Base-by-base conservation (phyloP, 441 rosid genomes). In the Raphanus hybrid region DNA sequence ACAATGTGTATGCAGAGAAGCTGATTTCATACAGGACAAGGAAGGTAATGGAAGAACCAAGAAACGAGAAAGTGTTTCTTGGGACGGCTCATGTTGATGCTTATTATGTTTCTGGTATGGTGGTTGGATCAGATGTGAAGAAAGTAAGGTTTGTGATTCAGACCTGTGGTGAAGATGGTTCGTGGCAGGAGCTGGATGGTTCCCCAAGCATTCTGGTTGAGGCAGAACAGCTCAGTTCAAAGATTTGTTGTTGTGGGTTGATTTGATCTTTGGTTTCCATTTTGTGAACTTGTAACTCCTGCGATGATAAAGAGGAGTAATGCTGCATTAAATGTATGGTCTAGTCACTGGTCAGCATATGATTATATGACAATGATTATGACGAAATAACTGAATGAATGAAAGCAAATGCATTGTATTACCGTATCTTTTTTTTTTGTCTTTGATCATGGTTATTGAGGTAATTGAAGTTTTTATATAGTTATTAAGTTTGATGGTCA, bases 21-120 rank as follows among this genome's bases (percentile, higher is more conserved):
- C 63, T 76, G 66, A 41, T 52, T 0, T 32, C 37, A 1, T 71
- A 66, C 69, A 39, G 11, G 9, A 18, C 64, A 8, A 71, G 72
- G 74, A 79, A 71, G 10, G 77, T 11, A 8, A 69, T n/a, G 27
- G 75, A 68, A 45, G 43, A 6, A 9, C 58, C 64, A 2, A 75
- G 71, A 69, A 76, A 62, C 15, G 43, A 6, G 4, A 52, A 3
- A 23, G 75, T 83, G 68, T 90, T 84, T 66, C 73, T 92, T 4
- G 96, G 98, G 63, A 85, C 78, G 9, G 90, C 96, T 27, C 75
- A 83, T 32, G 86, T 87, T 2, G 57, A 84, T 68, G 85, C 88
- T 9, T 92, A 86, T 75, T 91, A 90, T 54, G 76, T 91, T 5
- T 87, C 91, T 14, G 64, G 82, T 16, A 85, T 87, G 67, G 71